A percentile compares a stretch with the other conserved stretches of the same genome.
phyloP scores from a whole-genome alignment of 352 stramenopile species.

The Globisporangium carolinianum region DNA sequence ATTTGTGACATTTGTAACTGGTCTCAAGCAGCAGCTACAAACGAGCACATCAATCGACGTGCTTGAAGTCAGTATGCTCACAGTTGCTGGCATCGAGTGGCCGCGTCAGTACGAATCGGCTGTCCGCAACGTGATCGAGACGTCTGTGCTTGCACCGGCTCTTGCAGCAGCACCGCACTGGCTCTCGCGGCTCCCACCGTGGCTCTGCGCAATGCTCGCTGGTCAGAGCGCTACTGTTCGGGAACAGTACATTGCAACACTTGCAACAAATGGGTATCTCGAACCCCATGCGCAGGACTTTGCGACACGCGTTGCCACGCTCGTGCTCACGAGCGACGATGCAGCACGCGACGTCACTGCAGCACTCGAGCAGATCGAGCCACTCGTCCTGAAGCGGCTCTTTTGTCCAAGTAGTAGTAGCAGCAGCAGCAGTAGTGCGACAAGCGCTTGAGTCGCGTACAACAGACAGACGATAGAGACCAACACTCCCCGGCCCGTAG shows the following conservation, averaged over 20 bases:
- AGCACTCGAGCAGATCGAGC: conserved; percentile 23
- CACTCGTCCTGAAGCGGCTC: conserved; percentile 21
- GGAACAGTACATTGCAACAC: conserved; percentile 18
- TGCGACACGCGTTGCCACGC: conserved; percentile 24
- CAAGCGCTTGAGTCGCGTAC: no score
- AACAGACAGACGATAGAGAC: not conserved
- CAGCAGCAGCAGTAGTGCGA: not conserved
- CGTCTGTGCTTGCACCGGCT: conserved; percentile 3
- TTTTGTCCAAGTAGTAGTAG: conserved; percentile 14
- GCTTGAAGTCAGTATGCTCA: conserved; percentile 3
- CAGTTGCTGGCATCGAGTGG: conserved; percentile 5
- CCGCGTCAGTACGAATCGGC: not conserved
- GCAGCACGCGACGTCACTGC: conserved; percentile 11
- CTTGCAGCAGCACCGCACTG: not conserved
- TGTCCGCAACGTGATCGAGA: conserved; percentile 1
- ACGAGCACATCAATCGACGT: conserved; percentile 4
- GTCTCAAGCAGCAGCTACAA: not conserved
- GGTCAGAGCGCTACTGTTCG: conserved; percentile 15
- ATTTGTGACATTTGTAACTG: conserved; percentile 18
- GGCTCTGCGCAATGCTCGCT: conserved; percentile 10
- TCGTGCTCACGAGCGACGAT: conserved; percentile 18
- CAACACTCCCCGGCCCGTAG: no score
- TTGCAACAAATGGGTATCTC: conserved; percentile 29
- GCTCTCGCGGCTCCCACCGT: conserved; percentile 8
- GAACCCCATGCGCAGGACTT: conserved; percentile 34